Percentiles rank a stretch among this genome's conserved stretches.
These are phyloP conservation scores for Platanthera zijinensis DNA, from an alignment of 106 monocot genomes.

Conservation along the genomic window DNA sequence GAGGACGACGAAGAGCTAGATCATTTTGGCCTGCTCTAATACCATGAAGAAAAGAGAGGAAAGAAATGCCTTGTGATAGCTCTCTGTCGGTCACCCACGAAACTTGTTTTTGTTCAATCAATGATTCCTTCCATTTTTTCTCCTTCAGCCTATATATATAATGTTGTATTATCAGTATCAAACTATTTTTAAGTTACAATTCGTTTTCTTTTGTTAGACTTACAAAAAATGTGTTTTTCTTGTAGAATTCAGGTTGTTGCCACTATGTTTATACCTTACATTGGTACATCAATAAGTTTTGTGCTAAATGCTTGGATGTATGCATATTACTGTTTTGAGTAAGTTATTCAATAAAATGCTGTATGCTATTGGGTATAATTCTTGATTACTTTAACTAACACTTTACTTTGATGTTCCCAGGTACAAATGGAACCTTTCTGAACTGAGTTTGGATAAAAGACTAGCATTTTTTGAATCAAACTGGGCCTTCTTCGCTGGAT, in stretches of 20 bases:
- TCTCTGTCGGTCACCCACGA: no score
- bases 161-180: conserved; percentile 1
- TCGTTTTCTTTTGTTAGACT: conserved; percentile 5
- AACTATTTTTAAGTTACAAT: conserved; percentile 1
- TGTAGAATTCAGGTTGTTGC: conserved; percentile 56
- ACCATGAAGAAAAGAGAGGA: no score
- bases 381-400: not conserved
- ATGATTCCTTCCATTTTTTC: no score
- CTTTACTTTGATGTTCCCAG: conserved; percentile 21
- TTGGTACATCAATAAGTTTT: conserved; percentile 81
- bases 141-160: no score
- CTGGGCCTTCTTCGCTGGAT: conserved; percentile 96
- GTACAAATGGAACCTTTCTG: conserved; percentile 94
- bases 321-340: conserved; percentile 97
- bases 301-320: conserved; percentile 94
- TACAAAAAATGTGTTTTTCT: not conserved
- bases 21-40: no score
- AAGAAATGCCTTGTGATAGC: no score
- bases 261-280: conserved; percentile 62
- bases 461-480: conserved; percentile 92
- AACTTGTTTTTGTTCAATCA: no score
- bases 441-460: conserved; percentile 64
- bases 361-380: not conserved
- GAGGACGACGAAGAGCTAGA: no score
- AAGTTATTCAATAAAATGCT: conserved; percentile 16